Evolutionary conservation across 139 green algal species (phyloP), one percentile per base, ranked within the genome.

Genomic region (Yamagishiella unicocca): DNA sequence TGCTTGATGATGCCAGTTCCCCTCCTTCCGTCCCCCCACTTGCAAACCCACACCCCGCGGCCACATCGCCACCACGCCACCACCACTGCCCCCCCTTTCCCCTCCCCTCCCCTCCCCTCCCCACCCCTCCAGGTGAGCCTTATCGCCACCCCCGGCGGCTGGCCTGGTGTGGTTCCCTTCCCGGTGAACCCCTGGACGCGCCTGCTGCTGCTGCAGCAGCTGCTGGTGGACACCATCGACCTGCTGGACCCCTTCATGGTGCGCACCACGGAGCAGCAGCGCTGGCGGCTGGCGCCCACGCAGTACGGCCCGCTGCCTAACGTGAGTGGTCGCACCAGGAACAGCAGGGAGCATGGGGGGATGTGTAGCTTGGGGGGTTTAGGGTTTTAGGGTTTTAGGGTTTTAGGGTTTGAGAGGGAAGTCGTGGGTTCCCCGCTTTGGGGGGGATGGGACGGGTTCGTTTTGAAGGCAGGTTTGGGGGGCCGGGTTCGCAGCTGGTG

Each of bases 211-310:
- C 77, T 90, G 77, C 86, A 90, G 40, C 86, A 90, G 86, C 74
- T 96, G 83, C 84, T 95, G 68, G 91, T 96, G 38, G 94, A 96
- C n/a, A 66, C 94, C 4, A 90, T 95, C 29, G 94, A 96, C 55
- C 61, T 96, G 50, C 89, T 96, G 10, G 94, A 96, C 89, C 94
- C 94, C 67, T 73, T 68, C 43, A 37, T 76, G 37, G 92, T 96
- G 58, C 66, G 94, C 14, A 70, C 95, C 74, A 86, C 88, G 9
- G 58, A 87, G 46, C 77, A 86, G 33, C 79, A 93, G 4, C 86
- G 94, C 67, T 87, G 86, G 29, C 85, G 93, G 31, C 91, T 96
- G 45, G 89, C 90, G 25, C 93, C 94, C 21, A 54, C 93, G 2
- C 38, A 35, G 4, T 96, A 94, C 54, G 87, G 71, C 2, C 82